Evolutionary conservation across 371 early-diverging fungal species (phyloP).

Genomic region (Syncephalis plumigaleata): DNA sequence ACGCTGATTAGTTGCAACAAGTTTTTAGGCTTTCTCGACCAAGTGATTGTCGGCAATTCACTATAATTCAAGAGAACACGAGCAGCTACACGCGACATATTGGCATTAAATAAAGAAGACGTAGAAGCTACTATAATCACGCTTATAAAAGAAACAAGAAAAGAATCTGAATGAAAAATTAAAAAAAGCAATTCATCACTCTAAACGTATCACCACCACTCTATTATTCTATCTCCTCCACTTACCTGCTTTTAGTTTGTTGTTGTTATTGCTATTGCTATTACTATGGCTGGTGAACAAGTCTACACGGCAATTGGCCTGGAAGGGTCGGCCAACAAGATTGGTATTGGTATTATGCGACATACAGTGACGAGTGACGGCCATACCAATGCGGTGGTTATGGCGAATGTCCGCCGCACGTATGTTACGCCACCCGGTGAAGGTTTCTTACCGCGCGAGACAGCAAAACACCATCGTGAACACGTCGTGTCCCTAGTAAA

Average conservation of each 20-base stretch:
- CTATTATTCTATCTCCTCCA: too few species aligned
- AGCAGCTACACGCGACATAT: too few species aligned
- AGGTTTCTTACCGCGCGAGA: constrained; percentile 95
- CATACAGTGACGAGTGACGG: constrained; percentile 27
- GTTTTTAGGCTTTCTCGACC: background rate
- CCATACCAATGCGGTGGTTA: constrained; percentile 30
- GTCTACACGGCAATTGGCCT: constrained; percentile 37
- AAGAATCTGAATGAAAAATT: background rate
- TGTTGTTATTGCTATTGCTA: too few species aligned
- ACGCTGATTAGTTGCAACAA: too few species aligned
- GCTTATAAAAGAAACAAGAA: background rate
- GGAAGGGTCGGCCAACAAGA: constrained; percentile 99
- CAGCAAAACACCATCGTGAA: constrained; percentile 90
- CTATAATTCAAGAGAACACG: background rate
- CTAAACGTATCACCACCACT: background rate
- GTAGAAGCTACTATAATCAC: background rate
- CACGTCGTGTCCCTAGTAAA: constrained; percentile 63
- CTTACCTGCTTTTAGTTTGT: too few species aligned
- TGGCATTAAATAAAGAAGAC: too few species aligned
- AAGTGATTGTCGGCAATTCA: background rate
- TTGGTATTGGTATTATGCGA: constrained; percentile 94
- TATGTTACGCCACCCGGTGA: constrained; percentile 96
- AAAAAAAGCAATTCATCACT: background rate
- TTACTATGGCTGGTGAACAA: background rate
- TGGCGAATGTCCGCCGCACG: constrained; percentile 89